Conservation (phyloP, 306 rosid species). For the Inga laurina region DNA sequence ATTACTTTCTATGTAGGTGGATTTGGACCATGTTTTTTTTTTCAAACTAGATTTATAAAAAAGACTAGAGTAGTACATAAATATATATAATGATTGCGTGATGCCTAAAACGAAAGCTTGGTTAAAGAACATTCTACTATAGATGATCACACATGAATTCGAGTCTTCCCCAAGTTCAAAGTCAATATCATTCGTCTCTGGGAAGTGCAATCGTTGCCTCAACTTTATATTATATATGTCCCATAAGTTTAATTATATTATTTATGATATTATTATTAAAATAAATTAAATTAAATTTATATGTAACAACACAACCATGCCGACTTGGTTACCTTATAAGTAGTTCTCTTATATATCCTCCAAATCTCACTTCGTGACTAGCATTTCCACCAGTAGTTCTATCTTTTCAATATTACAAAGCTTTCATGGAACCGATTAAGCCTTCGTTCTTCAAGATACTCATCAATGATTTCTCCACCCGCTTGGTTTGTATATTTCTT, state of each 20-base stretch:
- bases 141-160: neutral
- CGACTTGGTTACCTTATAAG: neutral
- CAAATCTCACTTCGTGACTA: neutral
- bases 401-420: neutral
- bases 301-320: neutral
- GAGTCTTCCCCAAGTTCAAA: neutral
- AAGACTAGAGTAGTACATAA: too few relatives aligned
- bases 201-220: neutral
- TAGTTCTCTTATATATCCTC: neutral
- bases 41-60: too few relatives aligned
- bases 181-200: neutral
- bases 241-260: too few relatives aligned
- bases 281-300: too few relatives aligned
- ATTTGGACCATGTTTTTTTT: too few relatives aligned
- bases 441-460: slow-evolving; percentile 2
- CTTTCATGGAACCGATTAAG: neutral
- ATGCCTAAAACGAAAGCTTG: neutral
- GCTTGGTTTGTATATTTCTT: neutral
- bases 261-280: too few relatives aligned
- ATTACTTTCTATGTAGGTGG: too few relatives aligned
- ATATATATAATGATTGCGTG: too few relatives aligned
- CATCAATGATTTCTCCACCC: neutral
- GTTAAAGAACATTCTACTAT: neutral
- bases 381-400: neutral
- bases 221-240: too few relatives aligned